These are phyloP conservation scores for Scortechinia acanthostroma DNA, from an alignment of 2,329 filamentous ascomycete species.

Conservation along the genomic window DNA sequence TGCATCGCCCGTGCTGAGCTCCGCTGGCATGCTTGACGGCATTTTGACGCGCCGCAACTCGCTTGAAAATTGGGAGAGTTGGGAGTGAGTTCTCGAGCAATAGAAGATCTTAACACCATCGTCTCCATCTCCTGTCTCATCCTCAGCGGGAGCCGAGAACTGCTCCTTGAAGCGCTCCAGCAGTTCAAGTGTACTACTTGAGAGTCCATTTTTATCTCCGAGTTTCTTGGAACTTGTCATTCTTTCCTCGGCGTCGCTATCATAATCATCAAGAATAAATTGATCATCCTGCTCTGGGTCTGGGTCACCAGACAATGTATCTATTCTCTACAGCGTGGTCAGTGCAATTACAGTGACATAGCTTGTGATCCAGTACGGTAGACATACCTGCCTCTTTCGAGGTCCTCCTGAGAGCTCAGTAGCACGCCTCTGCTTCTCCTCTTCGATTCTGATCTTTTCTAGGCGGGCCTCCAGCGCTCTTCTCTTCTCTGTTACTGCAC, in stretches of 20 bases:
- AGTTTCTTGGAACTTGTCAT: conserved; percentile 15
- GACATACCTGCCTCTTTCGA: conserved; percentile 34
- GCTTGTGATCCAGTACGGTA: conserved; percentile 3
- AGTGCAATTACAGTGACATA: conserved; percentile 3
- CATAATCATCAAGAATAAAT: conserved; percentile 63
- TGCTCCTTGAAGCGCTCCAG: conserved; percentile 44
- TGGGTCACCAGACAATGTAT: background rate
- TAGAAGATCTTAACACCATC: conserved; percentile 64
- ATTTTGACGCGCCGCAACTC: conserved; percentile 58
- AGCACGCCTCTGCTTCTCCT: conserved; percentile 40
- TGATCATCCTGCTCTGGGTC: conserved; percentile 36
- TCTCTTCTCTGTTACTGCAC: conserved; percentile 43
- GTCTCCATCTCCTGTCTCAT: conserved; percentile 37
- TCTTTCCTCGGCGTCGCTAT: conserved; percentile 48
- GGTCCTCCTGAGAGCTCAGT: conserved; percentile 31
- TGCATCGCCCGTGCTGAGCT: conserved; percentile 13
- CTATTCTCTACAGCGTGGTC: background rate
- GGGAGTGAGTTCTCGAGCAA: conserved; percentile 69
- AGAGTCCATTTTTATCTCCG: conserved; percentile 32
- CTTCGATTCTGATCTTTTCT: conserved; percentile 43
- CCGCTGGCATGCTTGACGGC: conserved; percentile 44
- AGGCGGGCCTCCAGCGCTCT: conserved; percentile 53
- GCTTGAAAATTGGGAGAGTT: conserved; percentile 63
- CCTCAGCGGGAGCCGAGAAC: conserved; percentile 13
- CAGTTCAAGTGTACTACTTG: conserved; percentile 52